Conservation (phyloP, 169 alveolate species). For the Eimeria acervulina region DNA sequence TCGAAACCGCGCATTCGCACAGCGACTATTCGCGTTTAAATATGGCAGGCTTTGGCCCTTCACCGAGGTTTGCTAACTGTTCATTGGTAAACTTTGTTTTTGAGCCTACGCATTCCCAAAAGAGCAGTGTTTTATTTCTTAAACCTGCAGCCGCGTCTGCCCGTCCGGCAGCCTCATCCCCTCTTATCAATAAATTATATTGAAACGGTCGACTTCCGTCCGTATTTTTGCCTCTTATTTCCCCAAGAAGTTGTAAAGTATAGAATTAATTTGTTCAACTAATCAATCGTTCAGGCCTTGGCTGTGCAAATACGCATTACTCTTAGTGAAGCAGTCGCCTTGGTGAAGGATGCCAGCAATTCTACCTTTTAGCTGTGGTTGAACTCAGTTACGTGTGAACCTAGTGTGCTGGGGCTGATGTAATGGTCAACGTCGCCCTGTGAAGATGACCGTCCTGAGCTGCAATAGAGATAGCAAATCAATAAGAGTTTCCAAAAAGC, state of each 20-base stretch:
- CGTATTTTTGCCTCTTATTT: neutral
- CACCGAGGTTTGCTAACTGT: neutral
- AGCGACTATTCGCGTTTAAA: no score
- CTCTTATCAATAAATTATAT: neutral
- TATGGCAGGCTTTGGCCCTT: no score
- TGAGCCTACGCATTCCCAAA: neutral
- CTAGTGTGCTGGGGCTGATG: no score
- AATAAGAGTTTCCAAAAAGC: neutral
- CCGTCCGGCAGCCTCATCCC: neutral
- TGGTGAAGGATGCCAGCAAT: no score
- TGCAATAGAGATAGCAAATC: neutral
- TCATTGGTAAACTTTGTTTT: neutral
- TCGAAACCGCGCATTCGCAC: no score
- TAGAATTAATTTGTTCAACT: no score
- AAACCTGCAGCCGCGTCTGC: neutral
- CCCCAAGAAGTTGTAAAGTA: neutral
- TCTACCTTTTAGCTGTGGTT: no score
- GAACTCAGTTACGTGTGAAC: no score
- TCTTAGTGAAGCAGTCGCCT: no score
- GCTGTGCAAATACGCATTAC: no score
- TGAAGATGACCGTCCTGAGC: neutral
- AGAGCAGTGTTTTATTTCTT: neutral
- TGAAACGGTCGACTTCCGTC: neutral
- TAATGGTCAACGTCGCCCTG: neutral
- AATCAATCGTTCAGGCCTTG: no score